phyloP scores from a whole-genome alignment of 805 yeast species.

The Peterozyma toletana region DNA sequence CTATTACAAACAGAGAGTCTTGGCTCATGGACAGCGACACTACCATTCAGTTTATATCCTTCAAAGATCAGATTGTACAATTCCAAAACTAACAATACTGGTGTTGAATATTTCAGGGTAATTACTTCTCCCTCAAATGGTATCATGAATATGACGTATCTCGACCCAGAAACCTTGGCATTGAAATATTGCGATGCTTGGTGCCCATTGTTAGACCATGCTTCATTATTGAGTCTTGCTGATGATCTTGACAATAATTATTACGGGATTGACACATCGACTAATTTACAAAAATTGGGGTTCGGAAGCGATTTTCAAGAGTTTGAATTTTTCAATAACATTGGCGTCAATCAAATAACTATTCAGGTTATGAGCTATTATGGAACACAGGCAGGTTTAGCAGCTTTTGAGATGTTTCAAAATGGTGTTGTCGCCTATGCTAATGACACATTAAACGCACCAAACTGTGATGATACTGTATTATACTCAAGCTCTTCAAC shows the following conservation, averaged over 20 bases:
- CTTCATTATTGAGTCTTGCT: slow-evolving; percentile 23
- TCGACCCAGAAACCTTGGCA: slow-evolving; percentile 64
- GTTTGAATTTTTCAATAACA: slow-evolving; percentile 67
- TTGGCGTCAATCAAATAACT: slow-evolving; percentile 54
- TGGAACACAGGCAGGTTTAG: slow-evolving; percentile 61
- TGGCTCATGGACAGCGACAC: slow-evolving; percentile 60
- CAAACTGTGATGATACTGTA: slow-evolving; percentile 39
- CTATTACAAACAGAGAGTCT: slow-evolving; percentile 32
- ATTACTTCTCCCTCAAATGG: slow-evolving; percentile 75
- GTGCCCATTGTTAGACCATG: slow-evolving; percentile 61
- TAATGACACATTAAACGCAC: slow-evolving; percentile 62
- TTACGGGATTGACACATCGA: slow-evolving; percentile 10
- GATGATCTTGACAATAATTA: slow-evolving; percentile 14
- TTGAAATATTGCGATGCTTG: slow-evolving; percentile 71
- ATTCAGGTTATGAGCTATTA: slow-evolving; percentile 60
- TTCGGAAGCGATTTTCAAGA: slow-evolving; percentile 61
- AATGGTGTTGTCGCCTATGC: slow-evolving; percentile 61
- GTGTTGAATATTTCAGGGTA: slow-evolving; percentile 61
- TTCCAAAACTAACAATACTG: slow-evolving; percentile 37
- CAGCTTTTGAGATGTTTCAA: slow-evolving; percentile 70
- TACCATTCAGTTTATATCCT: slow-evolving; percentile 55
- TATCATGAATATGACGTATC: slow-evolving; percentile 85
- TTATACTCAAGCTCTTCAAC: slow-evolving; percentile 9
- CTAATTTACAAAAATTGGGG: slow-evolving; percentile 13
- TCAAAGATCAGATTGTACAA: slow-evolving; percentile 69